Base-by-base conservation (phyloP, 2,329 filamentous ascomycete species). In the Fusarium odoratissimum region DNA sequence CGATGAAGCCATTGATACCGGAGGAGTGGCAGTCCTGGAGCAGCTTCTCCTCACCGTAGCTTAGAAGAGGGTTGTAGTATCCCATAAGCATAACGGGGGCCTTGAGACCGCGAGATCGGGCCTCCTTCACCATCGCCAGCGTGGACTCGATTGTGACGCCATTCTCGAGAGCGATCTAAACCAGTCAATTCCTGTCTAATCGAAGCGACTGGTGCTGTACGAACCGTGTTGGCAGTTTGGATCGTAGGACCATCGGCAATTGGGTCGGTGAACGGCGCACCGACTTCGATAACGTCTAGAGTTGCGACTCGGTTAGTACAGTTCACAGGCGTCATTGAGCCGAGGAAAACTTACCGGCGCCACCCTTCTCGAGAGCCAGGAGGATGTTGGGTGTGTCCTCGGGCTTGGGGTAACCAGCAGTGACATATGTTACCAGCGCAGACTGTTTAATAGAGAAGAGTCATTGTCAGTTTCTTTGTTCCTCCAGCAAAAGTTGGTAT, bases 211-310 rank as follows among this genome's bases (percentile, higher is more conserved):
- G 30, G 28, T 8, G 7, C 31, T 61, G 51, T 80, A 83, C 78
- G 85, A 91, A 86, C 91, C 44, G 94, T 98, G 84, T 99, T 99
- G 74, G 96, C 91, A 72, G 91, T 96, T 85, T 99, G 96, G 75
- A 99, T 98, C 8, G 95, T 98, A 40, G 96, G 96, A 33, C 96
- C 96, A 83, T 99, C 96, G 76, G 95, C 96, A 83, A 98, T 98
- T 65, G 96, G 96, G 82, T 99, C 96, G 78, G 95, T 98, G 85
- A 99, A 99, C 58, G 96, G 96, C 63, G 97, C 91, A 72, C 95
- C 96, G 75, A 99, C 91, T 83, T 99, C 96, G 79, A 99, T 97
- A 68, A 99, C 87, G 82, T 99, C 96, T 83, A 57, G 45, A 44
- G 35, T 49, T 48, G 56, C 44, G 42, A 33, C 6, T 46, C 37